Percentiles rank a stretch among this genome's conserved stretches.
Conservation (phyloP, 768 basidiomycete species). For the Boletus fagicola region DNA sequence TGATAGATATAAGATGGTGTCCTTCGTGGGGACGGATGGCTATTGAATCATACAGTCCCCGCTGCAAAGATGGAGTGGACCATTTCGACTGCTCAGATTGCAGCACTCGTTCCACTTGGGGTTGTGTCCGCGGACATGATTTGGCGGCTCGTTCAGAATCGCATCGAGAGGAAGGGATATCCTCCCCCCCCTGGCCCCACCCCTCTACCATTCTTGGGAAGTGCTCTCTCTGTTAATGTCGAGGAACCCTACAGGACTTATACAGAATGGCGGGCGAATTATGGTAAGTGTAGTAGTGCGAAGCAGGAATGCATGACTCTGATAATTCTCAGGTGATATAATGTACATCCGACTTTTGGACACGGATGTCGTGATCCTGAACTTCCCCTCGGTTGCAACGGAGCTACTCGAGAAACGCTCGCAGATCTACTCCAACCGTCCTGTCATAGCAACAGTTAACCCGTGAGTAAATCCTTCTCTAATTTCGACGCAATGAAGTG, state of each 20-base stretch:
- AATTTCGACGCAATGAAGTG: not conserved
- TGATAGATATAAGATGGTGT: constrained; percentile 7
- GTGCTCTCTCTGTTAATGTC: constrained; percentile 12
- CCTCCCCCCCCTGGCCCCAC: constrained; percentile 23
- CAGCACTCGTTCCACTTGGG: constrained; percentile 2
- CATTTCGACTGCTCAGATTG: constrained; percentile 6
- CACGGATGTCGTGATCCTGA: constrained; percentile 45
- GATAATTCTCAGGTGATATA: constrained; percentile 36
- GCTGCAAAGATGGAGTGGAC: constrained; percentile 7
- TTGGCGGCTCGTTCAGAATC: constrained; percentile 3
- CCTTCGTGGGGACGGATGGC: not conserved
- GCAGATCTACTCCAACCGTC: constrained; percentile 51
- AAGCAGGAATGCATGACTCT: not conserved
- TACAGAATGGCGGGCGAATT: constrained; percentile 14
- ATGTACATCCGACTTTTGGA: constrained; percentile 51
- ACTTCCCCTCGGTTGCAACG: constrained; percentile 38
- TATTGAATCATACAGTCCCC: not conserved
- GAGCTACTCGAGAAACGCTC: constrained; percentile 51
- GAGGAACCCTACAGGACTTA: constrained; percentile 19
- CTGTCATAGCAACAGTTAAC: constrained; percentile 25
- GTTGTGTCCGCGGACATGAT: not conserved
- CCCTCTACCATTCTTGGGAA: constrained; percentile 21
- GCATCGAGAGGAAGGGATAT: constrained; percentile 13
- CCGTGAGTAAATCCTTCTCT: constrained; percentile 13
- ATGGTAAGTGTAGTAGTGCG: constrained; percentile 10